Conservation (phyloP, 2,329 filamentous ascomycete species). For the Venturia carpophila region DNA sequence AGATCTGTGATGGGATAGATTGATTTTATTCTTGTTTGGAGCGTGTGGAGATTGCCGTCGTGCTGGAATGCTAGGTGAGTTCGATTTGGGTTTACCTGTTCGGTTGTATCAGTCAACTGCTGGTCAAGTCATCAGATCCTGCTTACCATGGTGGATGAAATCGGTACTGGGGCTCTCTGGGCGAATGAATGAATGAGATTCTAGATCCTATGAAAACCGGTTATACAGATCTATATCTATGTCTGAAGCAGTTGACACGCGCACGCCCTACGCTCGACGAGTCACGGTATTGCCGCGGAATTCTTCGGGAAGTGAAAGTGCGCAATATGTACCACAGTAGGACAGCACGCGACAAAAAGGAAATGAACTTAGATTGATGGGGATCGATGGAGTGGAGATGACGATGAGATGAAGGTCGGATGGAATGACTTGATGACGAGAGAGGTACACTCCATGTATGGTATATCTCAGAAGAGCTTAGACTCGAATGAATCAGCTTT, state of each 20-base stretch:
- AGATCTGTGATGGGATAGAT: constrained; percentile 45
- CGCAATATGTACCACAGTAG: neutral
- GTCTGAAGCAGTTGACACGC: neutral
- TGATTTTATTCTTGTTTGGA: constrained; percentile 40
- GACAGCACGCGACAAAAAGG: neutral
- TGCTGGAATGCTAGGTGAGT: constrained; percentile 34
- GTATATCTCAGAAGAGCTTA: no score
- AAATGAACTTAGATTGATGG: neutral
- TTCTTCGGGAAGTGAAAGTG: neutral
- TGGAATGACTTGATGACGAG: no score
- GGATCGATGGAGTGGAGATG: neutral
- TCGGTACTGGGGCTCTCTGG: no score
- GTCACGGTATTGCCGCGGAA: neutral
- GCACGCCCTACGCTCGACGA: constrained; percentile 6
- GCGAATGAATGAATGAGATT: neutral
- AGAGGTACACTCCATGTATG: no score
- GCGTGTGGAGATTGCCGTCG: constrained; percentile 34
- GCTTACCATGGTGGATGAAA: neutral
- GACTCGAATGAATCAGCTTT: no score
- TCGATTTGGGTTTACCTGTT: constrained; percentile 3
- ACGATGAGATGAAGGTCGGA: no score
- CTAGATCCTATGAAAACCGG: no score
- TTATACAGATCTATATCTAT: neutral
- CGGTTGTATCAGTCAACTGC: neutral
- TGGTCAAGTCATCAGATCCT: accelerated